phyloP scores from a whole-genome alignment of 306 rosid species.

The Luffa aegyptiaca region DNA sequence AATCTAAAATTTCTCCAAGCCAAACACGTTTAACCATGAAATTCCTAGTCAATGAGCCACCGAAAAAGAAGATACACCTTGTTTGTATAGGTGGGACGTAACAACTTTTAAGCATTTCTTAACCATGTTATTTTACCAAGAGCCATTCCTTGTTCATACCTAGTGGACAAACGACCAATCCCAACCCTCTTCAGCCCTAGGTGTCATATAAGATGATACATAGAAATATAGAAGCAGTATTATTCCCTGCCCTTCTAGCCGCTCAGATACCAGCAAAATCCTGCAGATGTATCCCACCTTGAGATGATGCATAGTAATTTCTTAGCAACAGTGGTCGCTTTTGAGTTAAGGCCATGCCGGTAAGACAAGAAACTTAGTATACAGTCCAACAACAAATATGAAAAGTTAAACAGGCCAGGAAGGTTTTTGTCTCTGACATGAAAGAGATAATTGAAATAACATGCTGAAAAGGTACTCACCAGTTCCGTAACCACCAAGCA shows the following conservation, averaged over 20 bases:
- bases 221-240: neutral
- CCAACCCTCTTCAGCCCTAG: neutral
- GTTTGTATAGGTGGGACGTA: neutral
- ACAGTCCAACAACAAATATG: neutral
- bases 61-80: neutral
- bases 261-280: neutral
- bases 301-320: neutral
- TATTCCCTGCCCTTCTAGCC: neutral
- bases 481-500: constrained; percentile 70
- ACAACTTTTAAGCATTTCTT: neutral
- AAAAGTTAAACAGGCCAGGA: neutral
- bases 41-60: neutral
- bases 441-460: constrained; percentile 4
- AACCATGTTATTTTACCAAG: neutral
- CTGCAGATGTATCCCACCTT: neutral
- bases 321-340: neutral
- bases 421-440: neutral
- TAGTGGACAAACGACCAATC: neutral
- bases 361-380: neutral
- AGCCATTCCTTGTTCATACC: neutral
- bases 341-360: neutral
- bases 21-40: neutral
- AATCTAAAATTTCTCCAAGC: neutral
- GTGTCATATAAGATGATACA: neutral
- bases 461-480: constrained; percentile 49